Evolutionary conservation across 768 basidiomycete species (phyloP).

Genomic region (Udeniomyces megalosporus): DNA sequence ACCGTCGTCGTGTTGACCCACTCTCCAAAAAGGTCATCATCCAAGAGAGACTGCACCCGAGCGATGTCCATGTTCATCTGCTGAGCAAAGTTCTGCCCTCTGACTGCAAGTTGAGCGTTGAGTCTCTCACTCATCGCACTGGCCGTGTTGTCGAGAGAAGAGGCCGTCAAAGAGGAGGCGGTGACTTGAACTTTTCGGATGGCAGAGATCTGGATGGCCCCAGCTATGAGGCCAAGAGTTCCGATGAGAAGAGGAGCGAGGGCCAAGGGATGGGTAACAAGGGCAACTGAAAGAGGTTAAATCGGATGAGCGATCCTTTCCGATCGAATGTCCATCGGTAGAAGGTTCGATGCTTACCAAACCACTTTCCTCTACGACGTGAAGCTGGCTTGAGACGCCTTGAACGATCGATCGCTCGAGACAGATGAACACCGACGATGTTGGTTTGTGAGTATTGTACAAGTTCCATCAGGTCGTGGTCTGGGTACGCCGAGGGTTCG

Average conservation of each 20-base stretch:
- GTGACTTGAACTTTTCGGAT: conserved; percentile 54
- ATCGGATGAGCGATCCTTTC: neutral
- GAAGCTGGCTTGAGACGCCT: conserved; percentile 18
- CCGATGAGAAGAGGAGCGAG: conserved; percentile 83
- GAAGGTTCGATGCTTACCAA: conserved; percentile 33
- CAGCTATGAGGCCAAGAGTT: conserved; percentile 69
- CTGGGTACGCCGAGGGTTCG: neutral
- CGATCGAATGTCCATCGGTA: neutral
- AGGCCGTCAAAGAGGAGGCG: conserved; percentile 47
- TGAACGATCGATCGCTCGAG: conserved; percentile 14
- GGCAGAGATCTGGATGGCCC: conserved; percentile 72
- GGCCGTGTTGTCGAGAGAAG: conserved; percentile 50
- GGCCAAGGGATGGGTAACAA: conserved; percentile 80
- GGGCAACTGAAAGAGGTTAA: conserved; percentile 37
- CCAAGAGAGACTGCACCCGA: conserved; percentile 54
- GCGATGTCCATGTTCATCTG: conserved; percentile 58
- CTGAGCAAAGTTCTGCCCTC: conserved; percentile 61
- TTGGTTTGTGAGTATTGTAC: conserved; percentile 2
- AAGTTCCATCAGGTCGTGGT: conserved; percentile 9
- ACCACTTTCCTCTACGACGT: conserved; percentile 41
- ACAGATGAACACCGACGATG: neutral
- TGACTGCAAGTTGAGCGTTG: conserved; percentile 67
- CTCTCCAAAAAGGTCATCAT: conserved; percentile 65
- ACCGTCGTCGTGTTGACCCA: conserved; percentile 88
- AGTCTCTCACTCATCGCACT: conserved; percentile 55